Conservation (phyloP, 148 eudicot genomes). For the Cornus suecica region DNA sequence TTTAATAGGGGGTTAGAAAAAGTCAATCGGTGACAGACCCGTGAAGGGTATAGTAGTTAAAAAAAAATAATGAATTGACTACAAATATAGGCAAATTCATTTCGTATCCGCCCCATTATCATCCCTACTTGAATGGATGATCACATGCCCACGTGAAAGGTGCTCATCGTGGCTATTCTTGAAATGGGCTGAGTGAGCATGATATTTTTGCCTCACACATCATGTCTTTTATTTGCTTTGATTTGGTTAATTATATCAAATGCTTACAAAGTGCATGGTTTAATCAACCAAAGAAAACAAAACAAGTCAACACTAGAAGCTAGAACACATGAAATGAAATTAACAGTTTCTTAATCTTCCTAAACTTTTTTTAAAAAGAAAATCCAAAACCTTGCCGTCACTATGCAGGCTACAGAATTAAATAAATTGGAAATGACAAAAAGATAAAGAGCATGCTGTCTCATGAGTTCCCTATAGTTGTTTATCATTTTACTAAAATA, state of each 20-base stretch:
- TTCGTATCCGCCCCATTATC: too few species aligned
- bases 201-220: fast-evolving
- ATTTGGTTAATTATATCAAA: neutral
- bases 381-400: neutral
- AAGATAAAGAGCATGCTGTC: neutral
- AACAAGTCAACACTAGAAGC: neutral
- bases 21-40: too few species aligned
- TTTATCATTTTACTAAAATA: neutral
- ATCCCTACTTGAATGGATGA: too few species aligned
- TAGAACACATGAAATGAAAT: neutral
- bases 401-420: neutral
- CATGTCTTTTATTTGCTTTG: neutral
- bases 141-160: too few species aligned
- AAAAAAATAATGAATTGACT: too few species aligned
- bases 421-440: neutral
- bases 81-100: too few species aligned
- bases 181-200: too few species aligned
- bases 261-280: neutral
- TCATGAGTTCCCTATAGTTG: neutral
- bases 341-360: neutral
- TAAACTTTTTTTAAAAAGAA: neutral
- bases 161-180: too few species aligned
- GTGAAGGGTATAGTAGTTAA: too few species aligned
- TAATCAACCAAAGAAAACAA: conserved; percentile 3
- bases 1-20: too few species aligned